Evolutionary conservation across 192 early-diverging fungal species (phyloP), one percentile per base, ranked within the genome.

Genomic region (Umbelopsis sp.): DNA sequence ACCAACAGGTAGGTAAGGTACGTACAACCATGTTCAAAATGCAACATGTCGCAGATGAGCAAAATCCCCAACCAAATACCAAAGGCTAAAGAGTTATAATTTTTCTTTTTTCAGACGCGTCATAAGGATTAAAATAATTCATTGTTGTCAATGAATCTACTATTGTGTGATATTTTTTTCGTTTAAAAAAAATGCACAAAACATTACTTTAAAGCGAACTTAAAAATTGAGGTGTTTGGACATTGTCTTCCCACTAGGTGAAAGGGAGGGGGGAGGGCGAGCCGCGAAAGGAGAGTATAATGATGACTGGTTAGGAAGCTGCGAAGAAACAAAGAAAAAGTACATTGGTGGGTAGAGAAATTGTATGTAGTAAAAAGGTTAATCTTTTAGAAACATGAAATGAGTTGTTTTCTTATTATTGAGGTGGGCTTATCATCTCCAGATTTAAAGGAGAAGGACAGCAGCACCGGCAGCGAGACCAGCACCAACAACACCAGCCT

Each of bases 401-500:
- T 53, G 31, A 14, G 26, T 62, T 34, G 56, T 56, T 62, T 22
- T 62, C 17, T 62, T 59, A 20, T 29, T 25, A 62, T 26, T 34
- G 26, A 17, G 12, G n/a, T 6, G 54, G 16, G 25, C 25, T 26
- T 59, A 34, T 34, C 26, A 34, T 34, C 29, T 26, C 8, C 31
- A 41, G 38, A 41, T 41, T 69, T 74, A 74, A 44, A 69, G 54
- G 32, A 75, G 50, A 26, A 44, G 43, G 24, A 50, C 74, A 65
- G 74, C 74, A 45, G 44, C 70, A 68, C 70, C 74, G 50, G 69
- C 74, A 71, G 66, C 41, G 32, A 70, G 41, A 36, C 32, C 54
- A 65, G 69, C 74, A 65, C 69, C 74, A 67, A 53, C 70, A 56
- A 65, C 69, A 41, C 65, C 74, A 71, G 65, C 41, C 38, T 65